phyloP scores from a whole-genome alignment of 345 rosid species.

The Tarenaya hassleriana region DNA sequence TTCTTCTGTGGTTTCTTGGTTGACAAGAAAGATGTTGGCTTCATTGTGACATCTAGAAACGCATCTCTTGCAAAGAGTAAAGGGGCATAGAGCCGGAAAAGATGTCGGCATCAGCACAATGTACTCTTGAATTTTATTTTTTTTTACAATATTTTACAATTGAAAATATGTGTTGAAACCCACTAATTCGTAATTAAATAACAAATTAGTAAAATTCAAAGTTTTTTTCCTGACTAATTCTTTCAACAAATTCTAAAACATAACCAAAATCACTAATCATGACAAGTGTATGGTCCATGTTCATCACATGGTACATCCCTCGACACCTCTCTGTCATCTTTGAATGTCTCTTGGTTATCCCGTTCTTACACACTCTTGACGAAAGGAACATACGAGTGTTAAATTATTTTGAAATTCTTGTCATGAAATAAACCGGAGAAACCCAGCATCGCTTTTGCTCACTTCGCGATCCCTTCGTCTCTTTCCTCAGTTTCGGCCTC shows the following conservation, averaged over 20 bases:
- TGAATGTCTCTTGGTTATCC: constrained; percentile 19
- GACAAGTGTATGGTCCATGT: constrained; percentile 22
- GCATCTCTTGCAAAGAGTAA: no score
- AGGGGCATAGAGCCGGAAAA: no score
- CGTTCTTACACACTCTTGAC: constrained; percentile 16
- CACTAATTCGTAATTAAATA: no score
- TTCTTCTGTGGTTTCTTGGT: no score
- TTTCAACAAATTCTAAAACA: neutral
- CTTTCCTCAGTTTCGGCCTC: neutral
- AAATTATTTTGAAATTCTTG: neutral
- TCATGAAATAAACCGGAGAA: constrained; percentile 7
- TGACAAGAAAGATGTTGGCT: no score
- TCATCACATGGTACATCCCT: constrained; percentile 26
- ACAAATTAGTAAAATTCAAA: no score
- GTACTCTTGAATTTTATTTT: no score
- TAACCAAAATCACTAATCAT: constrained; percentile 11
- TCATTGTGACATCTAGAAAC: no score
- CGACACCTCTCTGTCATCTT: constrained; percentile 22
- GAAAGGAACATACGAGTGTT: neutral
- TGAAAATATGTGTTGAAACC: no score
- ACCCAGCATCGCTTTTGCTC: constrained; percentile 42
- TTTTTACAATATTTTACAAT: no score
- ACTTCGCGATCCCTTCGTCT: constrained; percentile 49
- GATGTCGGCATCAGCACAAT: no score
- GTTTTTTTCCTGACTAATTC: neutral